Percentiles rank a stretch among this genome's conserved stretches.
phyloP scores from a whole-genome alignment of 805 yeast genomes.

The Wickerhamiella australiensis region DNA sequence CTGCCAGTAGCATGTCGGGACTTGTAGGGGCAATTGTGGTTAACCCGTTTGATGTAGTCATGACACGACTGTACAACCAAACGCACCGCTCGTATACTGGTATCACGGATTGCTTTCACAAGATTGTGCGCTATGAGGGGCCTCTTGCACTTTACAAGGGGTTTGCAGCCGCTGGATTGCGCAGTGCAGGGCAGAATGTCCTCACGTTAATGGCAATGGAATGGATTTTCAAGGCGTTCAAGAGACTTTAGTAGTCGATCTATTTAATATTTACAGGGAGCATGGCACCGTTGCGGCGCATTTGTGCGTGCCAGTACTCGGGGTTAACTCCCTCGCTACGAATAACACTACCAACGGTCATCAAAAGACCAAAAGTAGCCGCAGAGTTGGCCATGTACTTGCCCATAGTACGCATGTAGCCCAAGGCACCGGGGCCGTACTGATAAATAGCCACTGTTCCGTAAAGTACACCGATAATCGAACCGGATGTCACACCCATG shows the following conservation, averaged over 20 bases:
- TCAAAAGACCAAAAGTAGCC: constrained; percentile 89
- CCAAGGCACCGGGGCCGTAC: constrained; percentile 97
- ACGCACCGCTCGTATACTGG: constrained; percentile 76
- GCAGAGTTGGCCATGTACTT: constrained; percentile 95
- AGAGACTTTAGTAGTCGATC: constrained; percentile 31
- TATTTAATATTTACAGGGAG: constrained; percentile 1
- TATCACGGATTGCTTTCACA: constrained; percentile 76
- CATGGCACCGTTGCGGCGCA: constrained; percentile 2
- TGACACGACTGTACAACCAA: constrained; percentile 92
- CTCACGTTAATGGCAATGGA: constrained; percentile 85
- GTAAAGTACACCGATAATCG: constrained; percentile 85
- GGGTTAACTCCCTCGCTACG: constrained; percentile 25
- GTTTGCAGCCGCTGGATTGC: constrained; percentile 77
- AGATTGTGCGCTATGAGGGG: constrained; percentile 77
- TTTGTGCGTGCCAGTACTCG: constrained; percentile 4
- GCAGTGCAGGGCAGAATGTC: constrained; percentile 92
- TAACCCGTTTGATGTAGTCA: constrained; percentile 95
- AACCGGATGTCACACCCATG: constrained; percentile 91
- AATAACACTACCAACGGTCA: constrained; percentile 80
- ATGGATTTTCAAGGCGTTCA: constrained; percentile 63
- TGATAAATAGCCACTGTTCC: constrained; percentile 87
- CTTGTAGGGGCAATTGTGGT: constrained; percentile 85
- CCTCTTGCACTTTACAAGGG: constrained; percentile 82
- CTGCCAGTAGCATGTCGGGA: constrained; percentile 69
- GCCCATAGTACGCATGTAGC: constrained; percentile 91